Conservation (phyloP, 2,329 filamentous ascomycete genomes). For the Botrytis pseudocinerea region DNA sequence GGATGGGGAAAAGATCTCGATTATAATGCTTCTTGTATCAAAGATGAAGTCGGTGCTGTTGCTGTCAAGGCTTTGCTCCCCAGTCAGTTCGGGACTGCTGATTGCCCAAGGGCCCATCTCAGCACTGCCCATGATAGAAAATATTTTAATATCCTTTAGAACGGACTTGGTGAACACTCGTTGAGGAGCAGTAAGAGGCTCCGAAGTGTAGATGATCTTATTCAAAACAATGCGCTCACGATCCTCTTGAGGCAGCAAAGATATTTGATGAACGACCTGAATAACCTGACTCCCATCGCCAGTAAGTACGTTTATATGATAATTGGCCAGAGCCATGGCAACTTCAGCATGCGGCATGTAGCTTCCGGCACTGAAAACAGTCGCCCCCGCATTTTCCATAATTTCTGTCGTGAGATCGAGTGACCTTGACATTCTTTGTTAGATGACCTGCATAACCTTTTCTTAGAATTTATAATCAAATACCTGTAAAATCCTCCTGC, state of each 20-base stretch:
- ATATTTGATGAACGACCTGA: constrained; percentile 3
- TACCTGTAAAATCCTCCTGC: constrained; percentile 6
- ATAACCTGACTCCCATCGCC: constrained; percentile 2
- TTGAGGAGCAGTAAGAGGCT: neutral
- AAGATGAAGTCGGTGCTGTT: neutral
- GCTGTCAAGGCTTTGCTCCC: neutral
- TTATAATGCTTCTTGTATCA: neutral
- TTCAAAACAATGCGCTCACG: constrained; percentile 3
- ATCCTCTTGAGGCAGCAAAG: neutral
- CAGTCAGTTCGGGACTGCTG: constrained; percentile 4
- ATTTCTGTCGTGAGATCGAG: constrained; percentile 12
- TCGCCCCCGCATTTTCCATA: constrained; percentile 1
- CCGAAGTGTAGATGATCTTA: constrained; percentile 11
- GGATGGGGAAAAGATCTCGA: neutral
- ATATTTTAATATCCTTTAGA: constrained; percentile 2
- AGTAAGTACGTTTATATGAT: constrained; percentile 1
- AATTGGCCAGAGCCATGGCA: neutral
- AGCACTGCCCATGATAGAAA: neutral
- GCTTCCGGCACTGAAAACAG: constrained; percentile 2
- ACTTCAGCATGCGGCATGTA: constrained; percentile 1
- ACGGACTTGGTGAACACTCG: neutral
- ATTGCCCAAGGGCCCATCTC: constrained; percentile 1
- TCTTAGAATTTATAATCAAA: neutral
- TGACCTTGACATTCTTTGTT: neutral
- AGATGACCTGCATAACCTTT: too few relatives aligned